These are phyloP conservation scores for Botrytis hyacinthi DNA, from an alignment of 2,329 filamentous ascomycete species.

Conservation along the genomic window DNA sequence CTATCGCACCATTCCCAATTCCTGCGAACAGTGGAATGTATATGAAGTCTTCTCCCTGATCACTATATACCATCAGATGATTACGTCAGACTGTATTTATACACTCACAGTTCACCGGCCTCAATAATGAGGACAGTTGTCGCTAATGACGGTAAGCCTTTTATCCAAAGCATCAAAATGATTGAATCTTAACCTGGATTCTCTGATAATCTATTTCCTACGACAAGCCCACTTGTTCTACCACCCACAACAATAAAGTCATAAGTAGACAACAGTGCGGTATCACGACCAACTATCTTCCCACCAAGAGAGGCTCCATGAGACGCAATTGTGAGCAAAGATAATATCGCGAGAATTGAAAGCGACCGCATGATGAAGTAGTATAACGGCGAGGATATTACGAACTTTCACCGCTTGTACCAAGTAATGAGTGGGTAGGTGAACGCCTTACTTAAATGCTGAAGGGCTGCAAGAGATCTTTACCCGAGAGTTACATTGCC, in stretches of 20 bases:
- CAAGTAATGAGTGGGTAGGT: neutral
- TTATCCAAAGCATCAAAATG: neutral
- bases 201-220: slow-evolving; percentile 20
- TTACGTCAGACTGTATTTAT: neutral
- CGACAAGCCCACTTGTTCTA: slow-evolving; percentile 11
- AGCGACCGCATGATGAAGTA: neutral
- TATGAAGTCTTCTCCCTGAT: slow-evolving; percentile 19
- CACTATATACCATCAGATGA: neutral
- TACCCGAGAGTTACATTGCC: neutral
- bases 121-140: slow-evolving; percentile 19
- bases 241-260: slow-evolving; percentile 18
- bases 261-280: neutral
- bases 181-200: slow-evolving; percentile 7
- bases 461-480: neutral
- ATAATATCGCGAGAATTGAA: neutral
- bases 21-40: slow-evolving; percentile 7
- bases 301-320: neutral
- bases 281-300: slow-evolving; percentile 4
- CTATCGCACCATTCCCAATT: slow-evolving; percentile 20
- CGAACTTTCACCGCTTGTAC: neutral
- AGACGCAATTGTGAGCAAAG: neutral
- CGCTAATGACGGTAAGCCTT: neutral
- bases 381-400: neutral
- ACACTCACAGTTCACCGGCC: slow-evolving; percentile 19
- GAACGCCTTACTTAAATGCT: neutral